phyloP scores from a whole-genome alignment of 2,329 filamentous ascomycete species.

The Hypoxylon sp. region DNA sequence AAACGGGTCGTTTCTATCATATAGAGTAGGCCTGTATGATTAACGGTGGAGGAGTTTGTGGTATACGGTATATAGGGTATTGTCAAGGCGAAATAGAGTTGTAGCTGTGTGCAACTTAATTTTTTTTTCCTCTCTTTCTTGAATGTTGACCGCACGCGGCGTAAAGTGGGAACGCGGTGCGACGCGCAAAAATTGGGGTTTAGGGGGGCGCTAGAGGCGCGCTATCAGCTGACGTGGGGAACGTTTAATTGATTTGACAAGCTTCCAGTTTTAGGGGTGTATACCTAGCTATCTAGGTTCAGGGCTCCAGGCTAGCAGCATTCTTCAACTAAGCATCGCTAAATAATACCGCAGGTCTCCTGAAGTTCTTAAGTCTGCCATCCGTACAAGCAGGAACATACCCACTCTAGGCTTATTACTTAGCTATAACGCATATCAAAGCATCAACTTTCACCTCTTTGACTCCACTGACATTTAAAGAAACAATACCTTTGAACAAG shows the following conservation, averaged over 20 bases:
- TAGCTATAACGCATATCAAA: background rate
- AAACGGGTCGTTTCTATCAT: background rate
- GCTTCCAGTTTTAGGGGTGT: conserved; percentile 3
- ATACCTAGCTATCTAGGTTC: conserved; percentile 3
- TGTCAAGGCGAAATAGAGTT: conserved; percentile 10
- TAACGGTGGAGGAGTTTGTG: background rate
- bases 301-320: background rate
- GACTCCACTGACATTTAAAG: background rate
- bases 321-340: background rate
- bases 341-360: background rate
- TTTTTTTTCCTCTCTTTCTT: conserved; percentile 33
- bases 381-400: background rate
- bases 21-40: background rate
- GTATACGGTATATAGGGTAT: conserved; percentile 8
- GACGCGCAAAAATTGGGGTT: conserved; percentile 42
- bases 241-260: conserved; percentile 34
- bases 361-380: background rate
- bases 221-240: conserved; percentile 52
- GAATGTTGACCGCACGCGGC: conserved; percentile 24
- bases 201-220: conserved; percentile 46
- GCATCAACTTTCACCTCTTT: background rate
- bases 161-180: conserved; percentile 46
- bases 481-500: conserved; percentile 1
- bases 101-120: background rate
- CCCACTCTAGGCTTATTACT: background rate